Base-by-base conservation (phyloP, 495 filamentous ascomycete genomes). In the Neurospora sp. region DNA sequence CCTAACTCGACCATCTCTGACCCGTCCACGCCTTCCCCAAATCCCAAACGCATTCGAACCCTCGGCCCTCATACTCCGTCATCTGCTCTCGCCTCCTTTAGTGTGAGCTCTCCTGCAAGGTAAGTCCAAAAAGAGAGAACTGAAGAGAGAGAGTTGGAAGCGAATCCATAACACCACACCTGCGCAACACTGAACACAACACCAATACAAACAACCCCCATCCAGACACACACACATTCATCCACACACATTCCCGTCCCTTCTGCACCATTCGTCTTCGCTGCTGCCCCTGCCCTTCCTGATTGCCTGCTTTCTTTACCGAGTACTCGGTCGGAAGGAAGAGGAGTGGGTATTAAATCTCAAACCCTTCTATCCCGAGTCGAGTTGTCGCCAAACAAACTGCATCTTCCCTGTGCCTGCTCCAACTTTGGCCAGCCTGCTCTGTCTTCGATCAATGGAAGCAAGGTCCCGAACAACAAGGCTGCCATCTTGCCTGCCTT, bases 1-100 rank as follows among this genome's bases (percentile, higher is more conserved):
- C 73, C 69, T 36, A 71, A 72, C 71, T 75, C 73, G 54, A 73
- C 72, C 43, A 66, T 71, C 70, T 66, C 42, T 69, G 42, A 37
- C 72, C 74, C 71, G 71, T 74, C 73, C 62, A 45, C 71, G 54
- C 62, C 71, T 71, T 77, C 54, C 54, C 54, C 54, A 34, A 66
- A 66, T 66, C 54, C 28, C 28, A 66, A 66, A 66, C 54, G 54
- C 54, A 66, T 66, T 66, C 54, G 54, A 66, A 66, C 54, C 54
- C 54, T 66, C 54, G 54, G 54, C 6, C 28, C 54, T 19, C 28
- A 66, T 66, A 66, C 54, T 0, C 54, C 54, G 28, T 66, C 54
- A 19, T 66, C 54, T 66, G 54, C 54, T 34, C 54, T 66, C 28
- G 54, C 54, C 6, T 28, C 54, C 6, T 34, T 66, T 66, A 66